phyloP scores from a whole-genome alignment of 83 land plant genomes.

The Diphasiastrum complanatum region DNA sequence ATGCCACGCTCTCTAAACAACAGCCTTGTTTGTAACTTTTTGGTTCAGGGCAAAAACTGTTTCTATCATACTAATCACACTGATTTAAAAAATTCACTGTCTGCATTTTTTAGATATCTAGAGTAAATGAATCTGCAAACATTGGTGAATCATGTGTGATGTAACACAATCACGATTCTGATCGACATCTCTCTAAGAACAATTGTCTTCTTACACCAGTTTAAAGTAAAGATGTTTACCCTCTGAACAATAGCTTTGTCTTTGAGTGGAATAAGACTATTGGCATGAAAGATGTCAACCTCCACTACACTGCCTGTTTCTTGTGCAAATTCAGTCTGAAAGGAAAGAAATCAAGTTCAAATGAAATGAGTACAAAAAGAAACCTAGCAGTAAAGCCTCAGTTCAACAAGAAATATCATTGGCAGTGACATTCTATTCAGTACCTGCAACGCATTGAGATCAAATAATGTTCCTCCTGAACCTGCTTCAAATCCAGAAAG shows the following conservation, averaged over 20 bases:
- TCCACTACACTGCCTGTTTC: slow-evolving; percentile 42
- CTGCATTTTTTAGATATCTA: no score
- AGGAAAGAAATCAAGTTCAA: background rate
- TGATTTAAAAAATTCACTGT: no score
- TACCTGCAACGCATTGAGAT: slow-evolving; percentile 42
- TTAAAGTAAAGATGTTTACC: slow-evolving; percentile 10
- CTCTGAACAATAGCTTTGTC: slow-evolving; percentile 31
- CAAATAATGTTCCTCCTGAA: slow-evolving; percentile 41
- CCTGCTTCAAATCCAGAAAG: slow-evolving; percentile 40
- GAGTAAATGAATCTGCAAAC: no score
- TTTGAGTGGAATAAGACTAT: slow-evolving; percentile 31
- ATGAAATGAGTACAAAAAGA: background rate
- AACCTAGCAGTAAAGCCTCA: background rate
- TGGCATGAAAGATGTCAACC: slow-evolving; percentile 44
- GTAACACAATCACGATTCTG: background rate
- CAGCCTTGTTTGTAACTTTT: no score
- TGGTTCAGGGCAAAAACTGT: no score
- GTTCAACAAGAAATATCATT: background rate
- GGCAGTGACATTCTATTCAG: background rate
- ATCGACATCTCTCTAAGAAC: background rate
- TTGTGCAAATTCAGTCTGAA: slow-evolving; percentile 28
- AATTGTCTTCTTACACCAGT: background rate
- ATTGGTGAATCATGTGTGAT: no score
- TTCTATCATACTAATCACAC: no score
- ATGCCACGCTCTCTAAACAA: no score